These are phyloP conservation scores for Trichoderma brevicompactum DNA, from an alignment of 2,329 filamentous ascomycete genomes.

Conservation along the genomic window DNA sequence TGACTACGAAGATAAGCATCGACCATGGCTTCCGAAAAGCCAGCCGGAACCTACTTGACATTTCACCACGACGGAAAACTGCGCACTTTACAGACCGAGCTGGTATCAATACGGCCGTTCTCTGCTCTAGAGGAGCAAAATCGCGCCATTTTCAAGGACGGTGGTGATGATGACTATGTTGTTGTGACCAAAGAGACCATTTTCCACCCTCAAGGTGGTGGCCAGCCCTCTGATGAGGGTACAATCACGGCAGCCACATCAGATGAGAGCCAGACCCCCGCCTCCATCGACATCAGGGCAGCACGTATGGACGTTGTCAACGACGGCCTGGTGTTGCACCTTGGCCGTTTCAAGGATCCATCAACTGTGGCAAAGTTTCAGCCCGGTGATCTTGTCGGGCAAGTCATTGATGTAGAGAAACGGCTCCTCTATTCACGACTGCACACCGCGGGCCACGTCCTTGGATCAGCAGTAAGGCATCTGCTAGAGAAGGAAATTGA, in stretches of 20 bases:
- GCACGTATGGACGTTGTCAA: conserved; percentile 59
- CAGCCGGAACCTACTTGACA: conserved; percentile 46
- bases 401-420: conserved; percentile 64
- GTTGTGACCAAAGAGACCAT: conserved; percentile 68
- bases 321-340: conserved; percentile 65
- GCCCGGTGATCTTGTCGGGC: conserved; percentile 47
- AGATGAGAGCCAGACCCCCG: background rate
- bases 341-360: conserved; percentile 58
- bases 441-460: conserved; percentile 75
- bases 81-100: conserved; percentile 47
- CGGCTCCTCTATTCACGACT: conserved; percentile 67
- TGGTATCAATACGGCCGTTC: conserved; percentile 56
- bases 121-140: conserved; percentile 55
- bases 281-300: conserved; percentile 53
- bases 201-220: conserved; percentile 76
- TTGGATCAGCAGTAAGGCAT: conserved; percentile 68
- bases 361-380: conserved; percentile 41
- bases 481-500: conserved; percentile 57
- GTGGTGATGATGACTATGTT: conserved; percentile 55
- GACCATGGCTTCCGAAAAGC: conserved; percentile 5
- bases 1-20: background rate
- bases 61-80: conserved; percentile 52
- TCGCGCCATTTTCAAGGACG: conserved; percentile 62
- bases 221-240: conserved; percentile 72
- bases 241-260: conserved; percentile 53